phyloP scores from a whole-genome alignment of 1,139 yeast genomes.

The Yamadazyma diospyri region DNA sequence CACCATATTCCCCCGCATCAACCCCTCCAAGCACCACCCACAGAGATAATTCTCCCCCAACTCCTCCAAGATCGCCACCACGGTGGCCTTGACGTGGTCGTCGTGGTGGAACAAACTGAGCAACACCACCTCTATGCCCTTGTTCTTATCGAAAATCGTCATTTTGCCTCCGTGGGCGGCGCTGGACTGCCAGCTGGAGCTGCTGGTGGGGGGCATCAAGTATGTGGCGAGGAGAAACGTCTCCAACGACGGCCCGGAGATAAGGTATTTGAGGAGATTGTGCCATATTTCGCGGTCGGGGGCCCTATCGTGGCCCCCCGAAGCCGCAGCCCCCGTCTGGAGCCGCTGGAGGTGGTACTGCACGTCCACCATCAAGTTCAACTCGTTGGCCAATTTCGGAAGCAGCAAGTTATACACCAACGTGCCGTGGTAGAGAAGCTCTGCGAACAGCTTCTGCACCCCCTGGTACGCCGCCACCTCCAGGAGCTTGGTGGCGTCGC shows the following conservation, averaged over 20 bases:
- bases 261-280: slow-evolving; percentile 40
- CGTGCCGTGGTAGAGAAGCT: slow-evolving; percentile 31
- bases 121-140: slow-evolving; percentile 42
- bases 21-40: slow-evolving; percentile 45
- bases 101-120: slow-evolving; percentile 34
- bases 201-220: slow-evolving; percentile 43
- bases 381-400: slow-evolving; percentile 40
- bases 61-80: slow-evolving; percentile 45
- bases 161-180: slow-evolving; percentile 40
- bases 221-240: slow-evolving; percentile 40
- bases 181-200: slow-evolving; percentile 39
- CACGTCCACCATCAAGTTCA: slow-evolving; percentile 42
- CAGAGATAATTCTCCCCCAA: slow-evolving; percentile 43
- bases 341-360: slow-evolving; percentile 43
- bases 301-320: slow-evolving; percentile 22
- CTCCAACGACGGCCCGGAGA: slow-evolving; percentile 44
- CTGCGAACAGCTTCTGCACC: slow-evolving; percentile 36
- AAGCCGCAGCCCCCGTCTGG: slow-evolving; percentile 18
- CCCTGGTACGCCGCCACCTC: slow-evolving; percentile 45
- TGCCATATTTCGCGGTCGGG: slow-evolving; percentile 36
- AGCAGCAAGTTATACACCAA: slow-evolving; percentile 33
- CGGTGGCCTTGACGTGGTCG: slow-evolving; percentile 39
- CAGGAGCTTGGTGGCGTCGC: slow-evolving; percentile 38
- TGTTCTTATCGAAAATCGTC: slow-evolving; percentile 46
- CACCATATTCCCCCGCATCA: slow-evolving; percentile 35